phyloP scores from a whole-genome alignment of 306 rosid species.

The Malus asiatica region DNA sequence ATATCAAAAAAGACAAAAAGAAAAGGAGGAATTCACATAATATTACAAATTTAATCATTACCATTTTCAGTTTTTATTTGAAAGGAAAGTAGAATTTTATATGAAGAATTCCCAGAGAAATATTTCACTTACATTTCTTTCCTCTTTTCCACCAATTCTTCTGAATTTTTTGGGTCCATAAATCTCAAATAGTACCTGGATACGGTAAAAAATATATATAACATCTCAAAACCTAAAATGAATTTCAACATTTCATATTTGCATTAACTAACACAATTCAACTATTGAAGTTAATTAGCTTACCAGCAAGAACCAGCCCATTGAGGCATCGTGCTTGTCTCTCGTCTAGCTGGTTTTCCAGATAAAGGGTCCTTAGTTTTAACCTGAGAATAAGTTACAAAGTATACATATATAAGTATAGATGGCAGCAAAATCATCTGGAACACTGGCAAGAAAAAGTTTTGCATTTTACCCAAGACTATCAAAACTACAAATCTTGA shows the following conservation, averaged over 20 bases:
- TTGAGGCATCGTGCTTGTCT: slow-evolving; percentile 96
- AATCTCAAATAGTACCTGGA: slow-evolving; percentile 92
- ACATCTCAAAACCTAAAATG: background rate
- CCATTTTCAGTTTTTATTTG: background rate
- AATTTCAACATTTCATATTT: background rate
- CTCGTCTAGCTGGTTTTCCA: slow-evolving; percentile 82
- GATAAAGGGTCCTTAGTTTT: slow-evolving; percentile 57
- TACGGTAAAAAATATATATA: background rate
- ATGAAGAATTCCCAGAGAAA: background rate
- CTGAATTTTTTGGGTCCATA: slow-evolving; percentile 85
- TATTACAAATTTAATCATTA: background rate
- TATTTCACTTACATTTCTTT: slow-evolving; percentile 55
- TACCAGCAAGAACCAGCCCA: slow-evolving; percentile 99
- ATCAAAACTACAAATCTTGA: background rate
- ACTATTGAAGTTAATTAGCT: slow-evolving; percentile 17
- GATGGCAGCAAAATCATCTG: slow-evolving; percentile 1
- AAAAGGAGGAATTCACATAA: background rate
- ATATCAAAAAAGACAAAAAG: slow-evolving; percentile 9
- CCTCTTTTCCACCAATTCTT: slow-evolving; percentile 61
- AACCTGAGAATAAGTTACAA: slow-evolving; percentile 35
- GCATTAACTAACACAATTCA: background rate
- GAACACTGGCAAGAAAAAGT: background rate
- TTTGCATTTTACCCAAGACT: background rate
- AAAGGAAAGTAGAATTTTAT: background rate
- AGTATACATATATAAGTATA: background rate